Conservation (phyloP, 371 early-diverging fungal genomes). For the Actinomucor elegans region DNA sequence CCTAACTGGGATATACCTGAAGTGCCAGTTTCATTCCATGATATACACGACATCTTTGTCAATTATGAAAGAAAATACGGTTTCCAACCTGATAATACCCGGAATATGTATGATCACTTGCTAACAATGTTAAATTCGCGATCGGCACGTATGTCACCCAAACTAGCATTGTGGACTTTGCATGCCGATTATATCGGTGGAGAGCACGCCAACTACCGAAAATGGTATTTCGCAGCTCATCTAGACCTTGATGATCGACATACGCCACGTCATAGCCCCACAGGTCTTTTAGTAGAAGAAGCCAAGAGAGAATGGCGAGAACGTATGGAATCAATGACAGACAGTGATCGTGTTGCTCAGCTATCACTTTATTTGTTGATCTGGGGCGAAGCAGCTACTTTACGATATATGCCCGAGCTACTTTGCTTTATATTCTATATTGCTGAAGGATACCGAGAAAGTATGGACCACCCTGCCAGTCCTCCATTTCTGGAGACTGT, state of each 20-base stretch:
- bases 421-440: slow-evolving; percentile 82
- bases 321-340: slow-evolving; percentile 71
- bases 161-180: slow-evolving; percentile 71
- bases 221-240: slow-evolving; percentile 85
- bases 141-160: slow-evolving; percentile 76
- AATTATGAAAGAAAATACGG: slow-evolving; percentile 70
- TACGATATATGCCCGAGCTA: slow-evolving; percentile 81
- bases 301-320: slow-evolving; percentile 76
- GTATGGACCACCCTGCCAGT: slow-evolving; percentile 37
- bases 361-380: slow-evolving; percentile 78
- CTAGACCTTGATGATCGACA: slow-evolving; percentile 62
- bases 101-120: slow-evolving; percentile 73
- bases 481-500: slow-evolving; percentile 61
- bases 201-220: slow-evolving; percentile 83
- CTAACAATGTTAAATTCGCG: slow-evolving; percentile 83
- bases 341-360: slow-evolving; percentile 68
- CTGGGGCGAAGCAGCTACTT: slow-evolving; percentile 86
- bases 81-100: slow-evolving; percentile 76
- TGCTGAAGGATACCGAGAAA: slow-evolving; percentile 60
- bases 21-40: slow-evolving; percentile 20
- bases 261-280: slow-evolving; percentile 28
- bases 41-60: slow-evolving; percentile 68
- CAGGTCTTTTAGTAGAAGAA: slow-evolving; percentile 40
- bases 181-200: slow-evolving; percentile 90
- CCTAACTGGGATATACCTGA: slow-evolving; percentile 13